These are phyloP conservation scores for Selaginella tamariscina DNA, from an alignment of 75 land plant genomes.

Conservation along the genomic window DNA sequence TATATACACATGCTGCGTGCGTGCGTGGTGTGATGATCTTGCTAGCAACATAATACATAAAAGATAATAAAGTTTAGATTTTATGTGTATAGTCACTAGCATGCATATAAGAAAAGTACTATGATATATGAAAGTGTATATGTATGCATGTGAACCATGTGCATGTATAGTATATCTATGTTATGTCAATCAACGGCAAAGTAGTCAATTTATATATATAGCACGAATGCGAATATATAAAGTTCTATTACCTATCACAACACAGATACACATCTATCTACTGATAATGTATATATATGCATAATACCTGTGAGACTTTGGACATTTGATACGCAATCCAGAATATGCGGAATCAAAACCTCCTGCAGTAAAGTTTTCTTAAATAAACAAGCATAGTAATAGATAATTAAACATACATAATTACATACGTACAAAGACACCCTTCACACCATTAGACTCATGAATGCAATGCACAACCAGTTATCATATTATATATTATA, in stretches of 20 bases:
- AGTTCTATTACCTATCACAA: no score
- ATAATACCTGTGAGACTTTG: constrained; percentile 64
- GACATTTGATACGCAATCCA: constrained; percentile 48
- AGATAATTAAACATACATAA: constrained; percentile 26
- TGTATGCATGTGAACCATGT: no score
- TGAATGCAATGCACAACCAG: neutral
- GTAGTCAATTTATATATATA: no score
- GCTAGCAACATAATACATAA: neutral
- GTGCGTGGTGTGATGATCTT: no score
- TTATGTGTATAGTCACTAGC: neutral
- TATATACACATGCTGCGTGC: neutral
- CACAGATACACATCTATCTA: no score
- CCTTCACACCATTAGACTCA: constrained; percentile 4
- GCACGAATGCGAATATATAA: no score
- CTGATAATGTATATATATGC: no score
- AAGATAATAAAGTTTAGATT: neutral
- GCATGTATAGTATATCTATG: no score
- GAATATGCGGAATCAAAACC: constrained; percentile 26
- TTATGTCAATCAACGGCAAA: no score
- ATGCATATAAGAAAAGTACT: neutral
- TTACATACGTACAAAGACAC: constrained; percentile 3
- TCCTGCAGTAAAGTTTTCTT: no score
- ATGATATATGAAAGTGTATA: no score
- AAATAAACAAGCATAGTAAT: no score
- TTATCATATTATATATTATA: neutral